Base-by-base conservation (phyloP, 768 basidiomycete species). In the Suillus plorans region DNA sequence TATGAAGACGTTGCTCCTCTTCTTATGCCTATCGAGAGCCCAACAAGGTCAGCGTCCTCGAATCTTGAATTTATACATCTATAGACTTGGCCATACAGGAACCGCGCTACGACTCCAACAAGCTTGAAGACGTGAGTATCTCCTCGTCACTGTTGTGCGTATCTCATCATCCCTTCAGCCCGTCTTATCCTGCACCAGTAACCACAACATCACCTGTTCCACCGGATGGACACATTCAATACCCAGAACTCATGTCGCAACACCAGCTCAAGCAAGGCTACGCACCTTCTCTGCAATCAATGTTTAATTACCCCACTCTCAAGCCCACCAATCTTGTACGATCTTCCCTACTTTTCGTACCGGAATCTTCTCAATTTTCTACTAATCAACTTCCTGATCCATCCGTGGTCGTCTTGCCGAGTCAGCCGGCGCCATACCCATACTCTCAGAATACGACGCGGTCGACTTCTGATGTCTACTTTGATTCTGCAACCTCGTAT, bases 231-330 rank as follows among this genome's bases (percentile, higher is more conserved):
- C 71, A 78, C 22, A 76, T 89, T 62, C 81, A 81, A 41, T 91
- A 90, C 69, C 90, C 91, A 1, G 80, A 85, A 18, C 83, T 93
- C 41, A 94, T 94, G 92, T 87, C 88, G 1, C 84, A 85, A 63
- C 92, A 94, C 64, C 92, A 94, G 74, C 83, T 86, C 63, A 82
- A 78, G 60, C 92, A 94, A 70, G 92, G 92, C 45, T 94, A 94
- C 70, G 83, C 82, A 31, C 91, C 91, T 37, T 92, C 90, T 6
- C 74, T 88, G n/a, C 84, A 85, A 62, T 91, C 90, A 28, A 92
- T 91, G 89, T 92, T 91, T 73, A 65, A 72, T 71, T 75, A 71
- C 77, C 71, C 68, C 64, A 71, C 64, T 72, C 67, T 75, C 74
- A 66, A 69, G 73, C 67, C 73, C 60, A 69, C 76, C 49, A 76